phyloP scores from a whole-genome alignment of 2,329 filamentous ascomycete genomes.

The Botrytis pseudocinerea region DNA sequence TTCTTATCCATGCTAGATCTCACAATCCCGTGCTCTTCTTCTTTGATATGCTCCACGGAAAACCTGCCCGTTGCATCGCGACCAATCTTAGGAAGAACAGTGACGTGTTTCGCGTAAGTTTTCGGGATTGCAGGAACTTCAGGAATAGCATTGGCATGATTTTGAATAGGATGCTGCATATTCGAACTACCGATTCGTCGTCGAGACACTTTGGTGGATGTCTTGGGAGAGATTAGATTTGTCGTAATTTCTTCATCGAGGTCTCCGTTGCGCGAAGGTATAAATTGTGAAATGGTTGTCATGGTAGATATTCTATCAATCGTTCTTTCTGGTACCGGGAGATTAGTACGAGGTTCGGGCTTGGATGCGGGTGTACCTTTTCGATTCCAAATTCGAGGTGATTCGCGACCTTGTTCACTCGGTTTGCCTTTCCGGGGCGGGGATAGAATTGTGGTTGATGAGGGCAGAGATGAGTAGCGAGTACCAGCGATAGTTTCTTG shows the following conservation, averaged over 20 bases:
- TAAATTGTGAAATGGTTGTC: conserved; percentile 8
- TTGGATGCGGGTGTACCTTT: not conserved
- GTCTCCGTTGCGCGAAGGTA: not conserved
- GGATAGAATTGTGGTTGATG: not conserved
- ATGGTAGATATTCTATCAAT: not conserved
- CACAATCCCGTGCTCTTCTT: not conserved
- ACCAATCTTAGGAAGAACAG: not conserved
- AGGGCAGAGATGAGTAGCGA: not conserved
- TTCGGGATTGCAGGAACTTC: not conserved
- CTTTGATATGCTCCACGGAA: not conserved
- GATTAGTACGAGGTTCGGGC: too few species aligned
- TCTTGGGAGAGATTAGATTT: not conserved
- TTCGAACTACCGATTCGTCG: not conserved
- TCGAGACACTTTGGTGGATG: not conserved
- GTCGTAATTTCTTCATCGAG: not conserved
- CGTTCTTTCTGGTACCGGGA: not conserved
- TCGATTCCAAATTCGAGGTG: not conserved
- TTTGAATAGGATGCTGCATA: not conserved
- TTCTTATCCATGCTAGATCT: too few species aligned
- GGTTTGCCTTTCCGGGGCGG: not conserved
- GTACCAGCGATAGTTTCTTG: not conserved
- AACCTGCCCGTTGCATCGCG: not conserved
- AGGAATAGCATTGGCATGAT: not conserved
- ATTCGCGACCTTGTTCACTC: not conserved
- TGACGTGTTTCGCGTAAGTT: not conserved